A percentile compares a stretch with the other conserved stretches of the same genome.
Evolutionary conservation across 495 filamentous ascomycete genomes (phyloP).

Genomic region (Aspergillus ostianus): DNA sequence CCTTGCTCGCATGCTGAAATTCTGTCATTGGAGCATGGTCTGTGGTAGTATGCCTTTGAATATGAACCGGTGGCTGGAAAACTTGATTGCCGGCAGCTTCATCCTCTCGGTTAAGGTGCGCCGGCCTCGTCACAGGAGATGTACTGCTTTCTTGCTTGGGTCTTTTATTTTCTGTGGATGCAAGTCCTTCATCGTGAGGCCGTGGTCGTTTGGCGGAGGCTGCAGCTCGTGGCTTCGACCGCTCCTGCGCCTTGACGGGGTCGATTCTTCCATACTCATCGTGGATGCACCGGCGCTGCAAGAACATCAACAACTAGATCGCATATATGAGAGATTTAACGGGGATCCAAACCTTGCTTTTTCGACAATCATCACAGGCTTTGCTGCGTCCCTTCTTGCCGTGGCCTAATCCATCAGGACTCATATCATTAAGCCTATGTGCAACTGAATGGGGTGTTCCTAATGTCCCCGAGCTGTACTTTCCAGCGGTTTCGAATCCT

Average conservation of each 20-base stretch:
- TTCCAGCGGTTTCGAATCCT: conserved; percentile 30
- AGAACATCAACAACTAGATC: conserved; percentile 13
- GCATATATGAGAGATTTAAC: conserved; percentile 1
- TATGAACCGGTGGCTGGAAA: conserved; percentile 13
- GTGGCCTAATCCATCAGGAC: conserved; percentile 33
- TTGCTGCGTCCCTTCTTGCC: conserved; percentile 58
- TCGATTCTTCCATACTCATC: conserved; percentile 64
- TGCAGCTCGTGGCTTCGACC: conserved; percentile 56
- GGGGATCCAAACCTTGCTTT: conserved; percentile 56
- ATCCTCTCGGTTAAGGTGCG: conserved; percentile 21
- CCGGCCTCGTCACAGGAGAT: conserved; percentile 29
- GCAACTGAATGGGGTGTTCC: conserved; percentile 28
- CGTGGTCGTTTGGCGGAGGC: conserved; percentile 48
- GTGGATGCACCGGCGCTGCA: conserved; percentile 65
- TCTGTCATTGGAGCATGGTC: conserved; percentile 7
- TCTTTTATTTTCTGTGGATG: conserved; percentile 29
- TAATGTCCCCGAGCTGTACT: conserved; percentile 27
- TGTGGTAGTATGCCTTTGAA: conserved; percentile 13
- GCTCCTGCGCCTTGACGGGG: conserved; percentile 59
- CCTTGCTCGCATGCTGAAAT: conserved; percentile 13
- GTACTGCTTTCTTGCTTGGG: conserved; percentile 40
- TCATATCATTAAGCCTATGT: conserved; percentile 33
- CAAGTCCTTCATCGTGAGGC: conserved; percentile 35
- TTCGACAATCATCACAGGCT: conserved; percentile 65
- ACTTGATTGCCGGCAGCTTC: conserved; percentile 14